Evolutionary conservation across 208 protist genomes (phyloP), one percentile per base, ranked within the genome.

Genomic region (Acanthamoeba healyi): DNA sequence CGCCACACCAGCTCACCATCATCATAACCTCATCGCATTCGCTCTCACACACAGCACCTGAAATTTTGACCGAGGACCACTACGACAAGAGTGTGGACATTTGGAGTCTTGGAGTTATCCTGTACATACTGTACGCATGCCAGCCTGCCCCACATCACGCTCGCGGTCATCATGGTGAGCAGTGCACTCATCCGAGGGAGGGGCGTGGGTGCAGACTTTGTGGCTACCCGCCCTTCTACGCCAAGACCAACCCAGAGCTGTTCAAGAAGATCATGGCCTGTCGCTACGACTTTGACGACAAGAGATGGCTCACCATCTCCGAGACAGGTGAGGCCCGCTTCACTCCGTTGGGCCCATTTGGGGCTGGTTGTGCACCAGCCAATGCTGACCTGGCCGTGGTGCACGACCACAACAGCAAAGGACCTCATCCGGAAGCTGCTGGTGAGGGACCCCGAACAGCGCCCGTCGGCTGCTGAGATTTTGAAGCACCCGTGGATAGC

Each of bases 141-240:
- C n/a, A n/a, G n/a, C n/a, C n/a, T n/a, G n/a, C n/a, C n/a, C n/a
- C n/a, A n/a, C n/a, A n/a, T n/a, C n/a, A n/a, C n/a, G n/a, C n/a
- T n/a, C n/a, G n/a, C n/a, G n/a, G n/a, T n/a, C n/a, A n/a, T n/a
- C n/a, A n/a, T n/a, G n/a, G n/a, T n/a, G n/a, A n/a, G n/a, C n/a
- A n/a, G n/a, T n/a, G n/a, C n/a, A n/a, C n/a, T n/a, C n/a, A n/a
- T n/a, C n/a, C n/a, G n/a, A n/a, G n/a, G n/a, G 63, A 36, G 9
- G 26, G 32, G 7, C 12, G 32, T 6, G 19, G 67, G 38, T 58
- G 79, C 82, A 90, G 82, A 44, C 74, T 96, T n/a, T 96, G 95
- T 61, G 96, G 96, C 36, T 97, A 95, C 89, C 81, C 95, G 38
- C 96, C 96, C 42, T 97, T 97, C 65, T 96, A 94, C 77, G 95